Conservation (phyloP, 2,329 filamentous ascomycete genomes). For the Capronia coronata region DNA sequence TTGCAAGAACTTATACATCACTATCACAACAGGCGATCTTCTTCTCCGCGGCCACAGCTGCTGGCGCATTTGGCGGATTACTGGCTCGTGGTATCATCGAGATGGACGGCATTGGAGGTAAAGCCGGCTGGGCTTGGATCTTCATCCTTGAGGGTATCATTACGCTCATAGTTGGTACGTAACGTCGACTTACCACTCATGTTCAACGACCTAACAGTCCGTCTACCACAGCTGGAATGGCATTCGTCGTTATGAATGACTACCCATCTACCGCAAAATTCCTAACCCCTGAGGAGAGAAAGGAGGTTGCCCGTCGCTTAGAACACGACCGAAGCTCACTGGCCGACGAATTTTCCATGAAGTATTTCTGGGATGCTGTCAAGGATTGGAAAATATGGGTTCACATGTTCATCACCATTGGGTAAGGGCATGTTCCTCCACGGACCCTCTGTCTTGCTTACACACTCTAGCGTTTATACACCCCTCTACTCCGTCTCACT, state of each 20-base stretch:
- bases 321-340: slow-evolving; percentile 41
- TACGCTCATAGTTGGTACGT: slow-evolving; percentile 38
- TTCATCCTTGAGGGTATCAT: slow-evolving; percentile 42
- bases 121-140: slow-evolving; percentile 40
- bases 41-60: slow-evolving; percentile 21
- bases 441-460: not conserved
- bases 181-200: not conserved
- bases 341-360: slow-evolving; percentile 40
- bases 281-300: slow-evolving; percentile 42
- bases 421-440: slow-evolving; percentile 7
- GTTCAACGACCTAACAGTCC: too few species aligned
- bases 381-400: slow-evolving; percentile 48
- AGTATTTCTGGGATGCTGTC: slow-evolving; percentile 44
- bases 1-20: not conserved
- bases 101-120: slow-evolving; percentile 39
- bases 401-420: slow-evolving; percentile 25
- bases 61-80: slow-evolving; percentile 27
- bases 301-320: slow-evolving; percentile 33
- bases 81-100: slow-evolving; percentile 39
- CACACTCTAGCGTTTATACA: slow-evolving; percentile 42
- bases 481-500: slow-evolving; percentile 54
- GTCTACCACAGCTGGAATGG: slow-evolving; percentile 30
- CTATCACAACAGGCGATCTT: slow-evolving; percentile 15
- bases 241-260: slow-evolving; percentile 46
- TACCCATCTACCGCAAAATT: slow-evolving; percentile 46